These are phyloP conservation scores for Ustilago hordei DNA, from an alignment of 1,284 basidiomycete species.

Conservation along the genomic window DNA sequence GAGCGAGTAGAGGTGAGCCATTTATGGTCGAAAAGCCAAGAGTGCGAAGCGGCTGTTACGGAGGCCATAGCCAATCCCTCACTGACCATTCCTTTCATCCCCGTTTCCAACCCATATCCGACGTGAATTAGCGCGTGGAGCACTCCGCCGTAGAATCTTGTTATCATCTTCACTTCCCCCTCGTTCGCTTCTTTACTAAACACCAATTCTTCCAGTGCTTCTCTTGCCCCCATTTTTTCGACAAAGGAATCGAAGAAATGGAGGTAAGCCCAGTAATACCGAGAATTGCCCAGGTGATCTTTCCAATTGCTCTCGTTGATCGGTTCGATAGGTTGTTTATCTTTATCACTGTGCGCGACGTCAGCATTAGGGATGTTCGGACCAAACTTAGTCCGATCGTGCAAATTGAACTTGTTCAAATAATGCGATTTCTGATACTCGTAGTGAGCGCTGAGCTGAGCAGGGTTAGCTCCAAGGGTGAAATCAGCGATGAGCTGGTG, in stretches of 20 bases:
- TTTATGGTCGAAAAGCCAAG: constrained; percentile 26
- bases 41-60: constrained; percentile 13
- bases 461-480: constrained; percentile 26
- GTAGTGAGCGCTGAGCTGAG: constrained; percentile 16
- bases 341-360: neutral
- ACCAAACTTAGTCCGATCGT: constrained; percentile 29
- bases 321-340: neutral
- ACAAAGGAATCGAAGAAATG: constrained; percentile 42
- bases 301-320: constrained; percentile 41
- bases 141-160: constrained; percentile 63
- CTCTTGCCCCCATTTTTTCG: neutral
- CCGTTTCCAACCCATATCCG: constrained; percentile 67
- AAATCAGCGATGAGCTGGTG: constrained; percentile 52
- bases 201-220: constrained; percentile 34
- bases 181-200: constrained; percentile 39
- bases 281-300: constrained; percentile 31
- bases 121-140: constrained; percentile 69
- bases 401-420: constrained; percentile 29
- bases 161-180: constrained; percentile 17
- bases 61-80: constrained; percentile 62
- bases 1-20: constrained; percentile 12
- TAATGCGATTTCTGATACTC: constrained; percentile 22
- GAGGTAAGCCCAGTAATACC: constrained; percentile 54
- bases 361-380: neutral
- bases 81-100: constrained; percentile 53